Evolutionary conservation across 1,139 yeast genomes (phyloP).

Genomic region (Zygoascus hellenicus): DNA sequence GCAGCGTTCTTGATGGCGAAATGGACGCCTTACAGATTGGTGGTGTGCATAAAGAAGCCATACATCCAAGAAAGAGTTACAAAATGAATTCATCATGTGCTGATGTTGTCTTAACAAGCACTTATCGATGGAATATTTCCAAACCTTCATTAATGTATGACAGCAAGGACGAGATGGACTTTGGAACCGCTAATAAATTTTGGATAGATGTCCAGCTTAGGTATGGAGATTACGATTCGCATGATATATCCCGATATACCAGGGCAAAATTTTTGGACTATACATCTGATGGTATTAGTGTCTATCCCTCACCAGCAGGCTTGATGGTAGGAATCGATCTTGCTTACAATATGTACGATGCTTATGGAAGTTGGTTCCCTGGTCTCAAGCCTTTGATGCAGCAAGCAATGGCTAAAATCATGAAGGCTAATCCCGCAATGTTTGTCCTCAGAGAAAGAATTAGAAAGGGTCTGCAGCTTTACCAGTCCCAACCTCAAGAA

Average conservation of each 20-base stretch:
- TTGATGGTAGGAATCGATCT: conserved; percentile 84
- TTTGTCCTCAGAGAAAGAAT: conserved; percentile 90
- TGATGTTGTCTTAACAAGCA: conserved; percentile 71
- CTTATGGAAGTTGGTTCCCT: conserved; percentile 97
- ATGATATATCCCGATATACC: conserved; percentile 90
- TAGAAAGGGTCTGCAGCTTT: conserved; percentile 86
- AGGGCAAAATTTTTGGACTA: conserved; percentile 91
- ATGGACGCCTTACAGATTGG: conserved; percentile 79
- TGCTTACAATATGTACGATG: conserved; percentile 93
- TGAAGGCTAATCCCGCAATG: conserved; percentile 93
- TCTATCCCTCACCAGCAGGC: conserved; percentile 94
- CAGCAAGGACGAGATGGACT: conserved; percentile 35
- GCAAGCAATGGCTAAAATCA: conserved; percentile 87
- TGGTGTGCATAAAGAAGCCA: conserved; percentile 81
- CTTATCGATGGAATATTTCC: conserved; percentile 79
- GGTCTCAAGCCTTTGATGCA: conserved; percentile 87
- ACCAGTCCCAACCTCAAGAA: conserved; percentile 91
- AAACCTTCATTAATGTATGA: conserved; percentile 69
- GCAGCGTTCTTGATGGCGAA: conserved; percentile 88
- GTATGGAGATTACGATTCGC: conserved; percentile 97
- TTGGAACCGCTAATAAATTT: conserved; percentile 58
- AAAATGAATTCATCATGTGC: conserved; percentile 96
- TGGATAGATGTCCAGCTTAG: conserved; percentile 96
- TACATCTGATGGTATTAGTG: conserved; percentile 76
- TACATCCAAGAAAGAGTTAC: conserved; percentile 95